Evolutionary conservation across 2,329 filamentous ascomycete genomes (phyloP).

Genomic region (Colletotrichum graminicola): DNA sequence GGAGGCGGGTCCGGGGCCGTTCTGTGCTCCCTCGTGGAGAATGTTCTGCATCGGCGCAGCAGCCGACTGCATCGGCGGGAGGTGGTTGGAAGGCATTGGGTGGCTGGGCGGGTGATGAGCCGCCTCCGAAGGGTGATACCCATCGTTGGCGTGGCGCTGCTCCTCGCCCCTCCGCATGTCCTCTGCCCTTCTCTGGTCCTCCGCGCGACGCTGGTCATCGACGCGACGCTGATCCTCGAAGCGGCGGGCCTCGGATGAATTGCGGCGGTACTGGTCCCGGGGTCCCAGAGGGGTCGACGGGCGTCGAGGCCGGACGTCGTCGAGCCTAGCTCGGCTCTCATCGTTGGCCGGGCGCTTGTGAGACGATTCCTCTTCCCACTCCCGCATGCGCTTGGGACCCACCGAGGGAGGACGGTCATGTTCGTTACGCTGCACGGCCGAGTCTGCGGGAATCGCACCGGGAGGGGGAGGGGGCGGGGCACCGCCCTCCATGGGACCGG

Average conservation of each 20-base stretch:
- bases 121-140: constrained; percentile 92
- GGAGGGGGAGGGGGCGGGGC: constrained; percentile 73
- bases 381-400: constrained; percentile 84
- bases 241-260: constrained; percentile 79
- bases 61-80: constrained; percentile 74
- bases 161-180: constrained; percentile 67
- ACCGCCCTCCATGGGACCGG: constrained; percentile 74
- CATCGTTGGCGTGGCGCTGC: constrained; percentile 79
- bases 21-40: constrained; percentile 60
- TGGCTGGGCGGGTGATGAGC: constrained; percentile 83
- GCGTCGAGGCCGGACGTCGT: constrained; percentile 85
- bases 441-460: constrained; percentile 71
- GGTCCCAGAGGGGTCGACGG: constrained; percentile 75
- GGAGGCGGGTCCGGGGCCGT: constrained; percentile 50
- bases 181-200: constrained; percentile 71
- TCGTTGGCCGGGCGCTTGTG: constrained; percentile 91
- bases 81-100: constrained; percentile 65
- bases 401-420: constrained; percentile 84
- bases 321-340: constrained; percentile 86
- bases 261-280: constrained; percentile 77
- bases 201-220: constrained; percentile 65
- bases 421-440: constrained; percentile 69
- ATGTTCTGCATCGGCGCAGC: constrained; percentile 67
- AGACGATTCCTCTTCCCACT: constrained; percentile 89
- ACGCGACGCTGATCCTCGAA: constrained; percentile 73